Base-by-base conservation (phyloP, 805 yeast genomes). In the Teunomyces funiuensis region DNA sequence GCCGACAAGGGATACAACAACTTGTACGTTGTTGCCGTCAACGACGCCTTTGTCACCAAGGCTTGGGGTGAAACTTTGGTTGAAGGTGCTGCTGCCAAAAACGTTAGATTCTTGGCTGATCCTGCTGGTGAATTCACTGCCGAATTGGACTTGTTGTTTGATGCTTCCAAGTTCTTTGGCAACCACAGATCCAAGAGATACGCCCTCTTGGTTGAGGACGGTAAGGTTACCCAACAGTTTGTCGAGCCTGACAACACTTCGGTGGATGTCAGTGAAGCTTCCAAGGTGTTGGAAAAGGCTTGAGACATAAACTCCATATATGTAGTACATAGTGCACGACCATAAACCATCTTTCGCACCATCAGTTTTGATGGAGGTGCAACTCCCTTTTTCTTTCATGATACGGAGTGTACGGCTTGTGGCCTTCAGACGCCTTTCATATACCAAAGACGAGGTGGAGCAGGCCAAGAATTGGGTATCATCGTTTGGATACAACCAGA, bases 181-280 rank as follows among this genome's bases (percentile, higher is more conserved):
- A 82, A 82, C 58, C 64, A 69, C 44, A 79, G 97, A 66, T 74
- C 83, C 31, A 79, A 78, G 65, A 79, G 97, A 65, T 85, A 77
- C 53, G 95, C 91, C 15, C 69, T 86, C 33, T 64, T 86, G 39
- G 82, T 88, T 11, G 83, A 85, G 47, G 79, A 88, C 51, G 95
- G 95, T 44, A 74, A 71, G 53, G 89, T 89, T 42, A 65, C 68
- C 36, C 68, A 81, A 46, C 69, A 79, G 25, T 84, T 83, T 56
- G 79, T 80, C 37, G 96, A 89, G 69, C 91, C 95, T 18, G 96
- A 88, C 59, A 81, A 80, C 65, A 79, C 83, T 31, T 78, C 89
- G 9, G 77, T 88, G 49, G 75, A 78, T 44, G 80, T 74, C 37
- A 67, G 76, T 20, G 71, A 62, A 5, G 79, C 80, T 5, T 60